Evolutionary conservation across 78 protist species (phyloP).

Genomic region (Tieghemostelium lacteum): DNA sequence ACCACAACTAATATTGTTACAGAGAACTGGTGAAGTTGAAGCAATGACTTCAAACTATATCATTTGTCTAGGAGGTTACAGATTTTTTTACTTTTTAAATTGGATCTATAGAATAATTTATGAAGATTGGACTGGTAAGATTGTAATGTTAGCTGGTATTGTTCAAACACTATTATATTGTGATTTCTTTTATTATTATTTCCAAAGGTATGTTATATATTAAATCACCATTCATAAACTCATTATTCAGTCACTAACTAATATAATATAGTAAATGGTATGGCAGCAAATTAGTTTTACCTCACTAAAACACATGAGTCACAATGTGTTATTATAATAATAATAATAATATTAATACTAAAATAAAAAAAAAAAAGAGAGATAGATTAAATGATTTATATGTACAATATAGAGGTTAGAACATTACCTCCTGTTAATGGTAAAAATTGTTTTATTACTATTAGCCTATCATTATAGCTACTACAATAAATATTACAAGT

Average conservation of each 20-base stretch:
- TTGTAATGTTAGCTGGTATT: conserved; percentile 90
- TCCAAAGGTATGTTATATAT: conserved; percentile 57
- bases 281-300: conserved; percentile 61
- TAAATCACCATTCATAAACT: not conserved
- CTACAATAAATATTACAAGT: not conserved
- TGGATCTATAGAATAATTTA: conserved; percentile 94
- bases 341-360: not conserved
- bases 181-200: conserved; percentile 97
- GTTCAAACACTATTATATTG: conserved; percentile 92
- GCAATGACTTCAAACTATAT: conserved; percentile 91
- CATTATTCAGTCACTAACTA: not conserved
- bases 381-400: not conserved
- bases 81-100: conserved; percentile 96
- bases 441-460: not conserved
- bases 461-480: not conserved
- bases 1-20: conserved; percentile 96
- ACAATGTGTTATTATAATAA: not conserved
- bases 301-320: conserved; percentile 16
- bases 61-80: conserved; percentile 89
- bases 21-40: conserved; percentile 89
- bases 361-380: not conserved
- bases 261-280: conserved; percentile 18
- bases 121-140: conserved; percentile 82
- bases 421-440: not conserved
- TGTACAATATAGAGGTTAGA: not conserved